Base-by-base conservation (phyloP, 306 rosid genomes). In the Sicyos baderoa region DNA sequence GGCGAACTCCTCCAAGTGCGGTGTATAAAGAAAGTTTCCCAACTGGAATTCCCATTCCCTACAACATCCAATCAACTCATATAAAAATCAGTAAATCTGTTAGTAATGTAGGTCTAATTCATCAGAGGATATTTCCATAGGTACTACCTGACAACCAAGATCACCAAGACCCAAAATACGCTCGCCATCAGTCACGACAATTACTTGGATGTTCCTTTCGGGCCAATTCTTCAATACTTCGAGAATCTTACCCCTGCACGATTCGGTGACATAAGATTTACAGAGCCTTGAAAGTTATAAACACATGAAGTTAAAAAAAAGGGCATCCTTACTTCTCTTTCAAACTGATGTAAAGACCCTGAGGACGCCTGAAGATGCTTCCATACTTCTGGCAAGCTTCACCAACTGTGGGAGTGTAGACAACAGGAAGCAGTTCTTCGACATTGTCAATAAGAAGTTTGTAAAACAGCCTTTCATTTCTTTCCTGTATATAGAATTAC, bases 1-100 rank as follows among this genome's bases (percentile, higher is more conserved):
- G 97, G 74, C 97, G 97, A 83, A 94, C 77, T 70, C 99, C 99
- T 74, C 99, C 99, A 51, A 94, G 96, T 37, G 96, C 97, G 0
- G 97, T 80, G 71, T 94, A 90, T 78, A 90, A 73, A 60, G 99
- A 78, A 83, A 94, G 82, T 76, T 94, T 94, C 71, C 99, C 99
- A 16, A 90, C 99, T 23, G 99, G 97, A 82, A 94, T 94, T 47
- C 99, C 99, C 99, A 94, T 94, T 50, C 99, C 99, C 99, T 93
- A 83, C 74, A 78, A 72, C 23, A 70, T 50, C 27, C 74, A 81
- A 70, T 59, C 76, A 32, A 18, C 53, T 50, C 17, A 40, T 68
- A 45, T 52, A 32, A 68, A 54, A 57, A 48, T 47, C 55, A 47
- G 22, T 35, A 1, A 32, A 47, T 29, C 62, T 35, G 21, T 6